These are phyloP conservation scores for Populus hybrid DNA, from an alignment of 441 rosid species.

Conservation along the genomic window DNA sequence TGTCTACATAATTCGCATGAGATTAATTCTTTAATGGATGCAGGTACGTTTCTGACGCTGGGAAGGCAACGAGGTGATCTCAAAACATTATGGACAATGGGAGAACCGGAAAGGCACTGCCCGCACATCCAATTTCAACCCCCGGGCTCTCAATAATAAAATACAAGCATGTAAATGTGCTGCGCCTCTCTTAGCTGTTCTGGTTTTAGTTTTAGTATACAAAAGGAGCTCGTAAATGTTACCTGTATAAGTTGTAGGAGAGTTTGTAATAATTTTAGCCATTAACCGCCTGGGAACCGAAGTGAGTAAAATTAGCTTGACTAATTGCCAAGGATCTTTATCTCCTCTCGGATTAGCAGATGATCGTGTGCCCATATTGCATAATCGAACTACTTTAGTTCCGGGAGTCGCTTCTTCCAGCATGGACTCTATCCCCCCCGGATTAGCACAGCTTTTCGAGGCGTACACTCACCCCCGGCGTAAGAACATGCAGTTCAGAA, in stretches of 20 bases:
- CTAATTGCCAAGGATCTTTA: not conserved
- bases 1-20: not conserved
- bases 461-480: too few relatives aligned
- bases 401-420: too few relatives aligned
- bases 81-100: slow-evolving; percentile 76
- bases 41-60: slow-evolving; percentile 79
- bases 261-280: slow-evolving; percentile 7
- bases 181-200: not conserved
- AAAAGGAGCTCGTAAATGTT: not conserved
- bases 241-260: slow-evolving; percentile 18
- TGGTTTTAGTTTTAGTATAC: not conserved
- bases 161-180: not conserved
- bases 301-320: not conserved
- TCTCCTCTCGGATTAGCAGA: not conserved
- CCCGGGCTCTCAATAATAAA: slow-evolving; percentile 11
- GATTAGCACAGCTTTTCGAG: not conserved
- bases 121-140: slow-evolving; percentile 69
- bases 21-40: slow-evolving; percentile 9
- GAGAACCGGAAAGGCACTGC: slow-evolving; percentile 83
- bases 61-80: slow-evolving; percentile 93
- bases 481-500: not conserved
- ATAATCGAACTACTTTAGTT: not conserved
- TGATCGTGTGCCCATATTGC: not conserved
- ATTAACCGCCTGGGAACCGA: not conserved
- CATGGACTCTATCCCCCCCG: too few relatives aligned